A percentile compares a stretch with the other conserved stretches of the same genome.
Evolutionary conservation across 306 rosid genomes (phyloP).

Genomic region (Bauhinia variegata): DNA sequence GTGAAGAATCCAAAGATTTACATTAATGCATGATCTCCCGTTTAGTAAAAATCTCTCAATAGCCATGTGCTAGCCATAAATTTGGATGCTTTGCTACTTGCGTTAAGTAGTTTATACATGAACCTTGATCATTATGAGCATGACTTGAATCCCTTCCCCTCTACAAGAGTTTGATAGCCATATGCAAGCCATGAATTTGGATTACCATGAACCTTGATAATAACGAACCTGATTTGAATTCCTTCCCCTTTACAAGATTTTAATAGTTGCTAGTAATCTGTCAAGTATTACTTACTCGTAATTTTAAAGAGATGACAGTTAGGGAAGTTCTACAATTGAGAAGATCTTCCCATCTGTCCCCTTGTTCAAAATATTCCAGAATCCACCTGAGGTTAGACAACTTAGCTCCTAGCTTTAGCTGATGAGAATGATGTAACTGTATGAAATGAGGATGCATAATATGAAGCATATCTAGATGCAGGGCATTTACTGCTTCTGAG

Average conservation of each 20-base stretch:
- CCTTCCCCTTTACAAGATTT: not conserved
- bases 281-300: not conserved
- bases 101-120: not conserved
- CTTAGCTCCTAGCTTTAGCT: not conserved
- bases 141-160: constrained; percentile 1
- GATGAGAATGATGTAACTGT: not conserved
- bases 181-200: too few species aligned
- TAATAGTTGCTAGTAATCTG: constrained; percentile 4
- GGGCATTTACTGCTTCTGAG: not conserved
- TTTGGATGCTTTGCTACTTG: not conserved
- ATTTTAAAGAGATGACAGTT: constrained; percentile 1
- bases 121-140: not conserved
- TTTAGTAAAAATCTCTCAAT: constrained; percentile 10
- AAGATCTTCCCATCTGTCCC: not conserved
- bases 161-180: not conserved
- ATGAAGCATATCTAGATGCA: constrained; percentile 7
- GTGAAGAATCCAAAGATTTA: constrained; percentile 34
- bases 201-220: not conserved
- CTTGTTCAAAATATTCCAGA: not conserved
- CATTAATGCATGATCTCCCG: constrained; percentile 12
- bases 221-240: not conserved
- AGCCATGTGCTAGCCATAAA: not conserved
- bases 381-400: not conserved
- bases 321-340: constrained; percentile 1
- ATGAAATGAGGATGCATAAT: not conserved